These are phyloP conservation scores for Colletotrichum truncatum DNA, from an alignment of 2,329 filamentous ascomycete species.

Conservation along the genomic window DNA sequence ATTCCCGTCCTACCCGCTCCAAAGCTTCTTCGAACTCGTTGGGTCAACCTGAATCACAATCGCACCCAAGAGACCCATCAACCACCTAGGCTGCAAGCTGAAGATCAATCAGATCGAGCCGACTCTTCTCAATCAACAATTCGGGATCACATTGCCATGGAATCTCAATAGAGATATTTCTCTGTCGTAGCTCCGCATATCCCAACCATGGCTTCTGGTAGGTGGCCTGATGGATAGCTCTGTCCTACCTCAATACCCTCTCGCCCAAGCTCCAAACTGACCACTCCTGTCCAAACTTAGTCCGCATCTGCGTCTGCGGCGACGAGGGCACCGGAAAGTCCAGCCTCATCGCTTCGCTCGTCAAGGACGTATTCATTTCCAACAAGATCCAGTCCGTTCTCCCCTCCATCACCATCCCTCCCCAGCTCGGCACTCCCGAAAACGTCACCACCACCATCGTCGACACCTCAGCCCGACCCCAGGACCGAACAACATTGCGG, in stretches of 20 bases:
- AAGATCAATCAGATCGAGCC: neutral
- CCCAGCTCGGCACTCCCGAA: constrained; percentile 90
- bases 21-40: constrained; percentile 19
- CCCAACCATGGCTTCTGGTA: constrained; percentile 32
- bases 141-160: constrained; percentile 14
- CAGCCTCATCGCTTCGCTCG: constrained; percentile 91
- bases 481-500: constrained; percentile 88
- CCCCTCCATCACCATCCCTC: constrained; percentile 93
- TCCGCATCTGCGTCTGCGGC: constrained; percentile 95
- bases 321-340: constrained; percentile 94
- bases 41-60: neutral
- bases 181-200: neutral
- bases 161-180: constrained; percentile 10
- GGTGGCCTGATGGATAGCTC: constrained; percentile 21
- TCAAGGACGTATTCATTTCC: constrained; percentile 96
- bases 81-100: neutral
- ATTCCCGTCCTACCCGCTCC: constrained; percentile 21
- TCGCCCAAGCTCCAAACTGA: constrained; percentile 21
- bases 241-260: neutral
- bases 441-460: constrained; percentile 98
- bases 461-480: constrained; percentile 94
- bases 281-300: constrained; percentile 45
- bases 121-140: neutral
- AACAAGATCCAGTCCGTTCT: constrained; percentile 95
- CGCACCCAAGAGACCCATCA: neutral